Evolutionary conservation across 192 early-diverging fungal genomes (phyloP).

Genomic region (Jimgerdemannia lactiflua): DNA sequence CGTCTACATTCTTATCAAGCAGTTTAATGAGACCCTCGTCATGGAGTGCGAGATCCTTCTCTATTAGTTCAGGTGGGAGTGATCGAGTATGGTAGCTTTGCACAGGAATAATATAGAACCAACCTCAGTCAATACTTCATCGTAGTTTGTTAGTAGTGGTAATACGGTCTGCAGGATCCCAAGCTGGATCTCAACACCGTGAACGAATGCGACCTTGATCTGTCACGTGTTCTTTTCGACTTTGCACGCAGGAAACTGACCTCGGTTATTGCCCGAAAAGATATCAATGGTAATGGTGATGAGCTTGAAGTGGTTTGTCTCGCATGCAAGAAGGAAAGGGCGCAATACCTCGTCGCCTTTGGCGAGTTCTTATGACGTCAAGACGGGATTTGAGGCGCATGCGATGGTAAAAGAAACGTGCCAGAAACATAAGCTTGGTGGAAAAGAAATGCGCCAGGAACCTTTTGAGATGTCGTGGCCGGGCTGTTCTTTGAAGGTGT

Average conservation of each 20-base stretch:
- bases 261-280: conserved; percentile 72
- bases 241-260: conserved; percentile 58
- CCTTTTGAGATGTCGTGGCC: conserved; percentile 41
- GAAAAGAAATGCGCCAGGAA: too few relatives aligned
- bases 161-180: conserved; percentile 91
- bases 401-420: too few relatives aligned
- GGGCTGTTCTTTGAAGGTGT: conserved; percentile 54
- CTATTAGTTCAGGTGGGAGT: too few relatives aligned
- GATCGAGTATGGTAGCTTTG: too few relatives aligned
- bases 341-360: conserved; percentile 75
- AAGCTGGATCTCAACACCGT: conserved; percentile 84
- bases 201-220: conserved; percentile 65
- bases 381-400: too few relatives aligned
- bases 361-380: too few relatives aligned
- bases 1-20: conserved; percentile 74
- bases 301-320: conserved; percentile 79
- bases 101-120: conserved; percentile 2
- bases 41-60: conserved; percentile 95
- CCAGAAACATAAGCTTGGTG: too few relatives aligned
- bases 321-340: conserved; percentile 86
- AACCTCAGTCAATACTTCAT: conserved; percentile 79
- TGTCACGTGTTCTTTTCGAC: too few relatives aligned
- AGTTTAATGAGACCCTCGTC: conserved; percentile 71
- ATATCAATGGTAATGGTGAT: conserved; percentile 72
- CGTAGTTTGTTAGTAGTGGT: conserved; percentile 84